Percentiles rank a stretch among this genome's conserved stretches.
These are phyloP conservation scores for Oryza nivara DNA, from an alignment of 176 grass and related monocot genomes.

Conservation along the genomic window DNA sequence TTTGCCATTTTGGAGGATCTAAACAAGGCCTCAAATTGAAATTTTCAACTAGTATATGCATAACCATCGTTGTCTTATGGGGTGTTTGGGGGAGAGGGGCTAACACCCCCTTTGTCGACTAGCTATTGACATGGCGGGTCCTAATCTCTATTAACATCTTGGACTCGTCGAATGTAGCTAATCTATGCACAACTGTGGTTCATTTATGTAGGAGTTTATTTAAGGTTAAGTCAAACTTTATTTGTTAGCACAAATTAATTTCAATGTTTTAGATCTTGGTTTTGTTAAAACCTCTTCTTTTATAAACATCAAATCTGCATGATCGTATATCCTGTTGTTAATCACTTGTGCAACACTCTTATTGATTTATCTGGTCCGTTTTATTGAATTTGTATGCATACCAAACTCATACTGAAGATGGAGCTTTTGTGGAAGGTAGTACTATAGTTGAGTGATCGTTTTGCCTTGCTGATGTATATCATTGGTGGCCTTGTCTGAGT, in stretches of 20 bases:
- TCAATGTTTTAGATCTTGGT: background rate
- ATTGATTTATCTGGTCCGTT: background rate
- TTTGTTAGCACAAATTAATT: conserved; percentile 7
- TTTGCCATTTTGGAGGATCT: no score
- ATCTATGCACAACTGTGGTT: background rate
- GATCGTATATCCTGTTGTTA: background rate
- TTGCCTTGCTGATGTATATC: conserved; percentile 20
- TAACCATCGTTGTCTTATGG: background rate
- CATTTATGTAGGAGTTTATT: conserved; percentile 12
- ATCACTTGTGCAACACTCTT: background rate
- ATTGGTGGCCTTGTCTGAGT: conserved; percentile 17
- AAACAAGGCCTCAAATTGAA: background rate
- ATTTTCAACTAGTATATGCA: background rate
- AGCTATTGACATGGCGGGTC: background rate
- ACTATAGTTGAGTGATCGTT: background rate
- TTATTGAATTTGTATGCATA: conserved; percentile 5
- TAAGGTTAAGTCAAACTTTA: background rate
- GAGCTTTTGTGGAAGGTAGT: conserved; percentile 12
- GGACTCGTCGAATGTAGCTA: background rate
- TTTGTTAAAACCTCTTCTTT: background rate
- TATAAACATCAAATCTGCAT: background rate
- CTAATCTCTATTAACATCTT: no score
- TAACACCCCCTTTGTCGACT: background rate
- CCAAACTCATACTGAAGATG: background rate
- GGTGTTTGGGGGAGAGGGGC: no score